Percentiles rank a stretch among this genome's conserved stretches.
These are phyloP conservation scores for Phtheirospermum japonicum DNA, from an alignment of 257 asterid genomes.

Conservation along the genomic window DNA sequence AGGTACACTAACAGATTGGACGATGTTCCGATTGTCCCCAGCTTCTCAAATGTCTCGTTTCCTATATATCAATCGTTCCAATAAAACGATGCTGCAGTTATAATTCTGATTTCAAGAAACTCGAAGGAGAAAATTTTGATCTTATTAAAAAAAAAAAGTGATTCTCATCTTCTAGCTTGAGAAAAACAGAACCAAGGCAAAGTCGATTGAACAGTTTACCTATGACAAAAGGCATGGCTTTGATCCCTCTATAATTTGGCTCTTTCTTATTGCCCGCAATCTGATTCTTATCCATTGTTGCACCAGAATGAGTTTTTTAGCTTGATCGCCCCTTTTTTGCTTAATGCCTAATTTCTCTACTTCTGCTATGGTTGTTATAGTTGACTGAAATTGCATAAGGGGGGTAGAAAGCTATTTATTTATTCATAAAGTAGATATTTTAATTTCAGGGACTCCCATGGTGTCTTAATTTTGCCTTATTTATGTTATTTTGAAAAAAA, in stretches of 20 bases:
- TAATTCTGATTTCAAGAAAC: neutral
- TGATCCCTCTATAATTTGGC: slow-evolving; percentile 4
- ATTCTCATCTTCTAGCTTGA: no score
- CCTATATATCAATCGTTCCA: slow-evolving; percentile 25
- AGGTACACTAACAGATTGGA: slow-evolving; percentile 38
- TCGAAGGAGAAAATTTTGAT: neutral
- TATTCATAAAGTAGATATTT: no score
- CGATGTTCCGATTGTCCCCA: slow-evolving; percentile 39
- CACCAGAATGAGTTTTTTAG: neutral
- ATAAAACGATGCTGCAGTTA: no score
- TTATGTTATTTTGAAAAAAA: no score
- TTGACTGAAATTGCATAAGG: no score
- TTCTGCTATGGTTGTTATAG: no score
- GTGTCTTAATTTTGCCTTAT: no score
- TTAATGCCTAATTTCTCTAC: no score
- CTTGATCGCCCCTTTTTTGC: neutral
- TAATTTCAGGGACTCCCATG: no score
- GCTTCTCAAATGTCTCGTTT: slow-evolving; percentile 44
- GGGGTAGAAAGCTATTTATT: no score
- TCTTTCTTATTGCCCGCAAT: neutral
- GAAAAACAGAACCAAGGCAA: no score
- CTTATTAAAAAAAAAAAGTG: no score
- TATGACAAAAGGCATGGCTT: slow-evolving; percentile 4
- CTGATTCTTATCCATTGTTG: neutral
- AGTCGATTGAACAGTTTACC: neutral